Conservation (phyloP, 192 early-diverging fungal species). For the Linnemannia exigua region DNA sequence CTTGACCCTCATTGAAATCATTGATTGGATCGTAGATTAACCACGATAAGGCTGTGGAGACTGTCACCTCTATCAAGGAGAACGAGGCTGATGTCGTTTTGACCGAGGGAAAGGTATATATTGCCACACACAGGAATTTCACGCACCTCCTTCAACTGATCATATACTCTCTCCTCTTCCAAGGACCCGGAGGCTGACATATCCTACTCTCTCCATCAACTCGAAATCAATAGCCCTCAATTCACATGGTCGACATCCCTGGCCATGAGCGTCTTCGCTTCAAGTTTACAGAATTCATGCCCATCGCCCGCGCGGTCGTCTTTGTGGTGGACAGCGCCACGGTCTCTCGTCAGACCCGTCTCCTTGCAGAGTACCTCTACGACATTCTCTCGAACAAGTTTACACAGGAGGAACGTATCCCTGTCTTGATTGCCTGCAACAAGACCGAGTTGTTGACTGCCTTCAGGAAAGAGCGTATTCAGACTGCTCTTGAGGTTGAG, state of each 20-base stretch:
- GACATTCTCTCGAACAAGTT: slow-evolving; percentile 80
- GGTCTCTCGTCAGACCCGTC: slow-evolving; percentile 63
- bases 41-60: slow-evolving; percentile 61
- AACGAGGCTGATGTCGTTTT: slow-evolving; percentile 71
- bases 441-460: slow-evolving; percentile 85
- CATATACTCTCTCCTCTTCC: neutral
- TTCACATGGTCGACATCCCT: slow-evolving; percentile 86
- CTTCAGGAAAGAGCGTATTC: slow-evolving; percentile 74
- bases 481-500: slow-evolving; percentile 79
- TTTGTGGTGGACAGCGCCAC: slow-evolving; percentile 87
- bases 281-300: slow-evolving; percentile 78
- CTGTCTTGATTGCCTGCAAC: slow-evolving; percentile 86
- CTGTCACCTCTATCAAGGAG: slow-evolving; percentile 80
- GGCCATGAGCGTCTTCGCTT: slow-evolving; percentile 90
- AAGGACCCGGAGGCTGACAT: neutral
- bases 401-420: slow-evolving; percentile 69
- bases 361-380: slow-evolving; percentile 79
- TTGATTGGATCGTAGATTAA: slow-evolving; percentile 57
- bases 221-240: slow-evolving; percentile 54
- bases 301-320: slow-evolving; percentile 76
- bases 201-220: neutral
- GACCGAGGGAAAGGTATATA: slow-evolving; percentile 56
- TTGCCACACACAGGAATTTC: neutral
- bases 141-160: neutral
- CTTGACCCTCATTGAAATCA: neutral